phyloP scores from a whole-genome alignment of 495 filamentous ascomycete genomes.

The Apiosordaria backusii region DNA sequence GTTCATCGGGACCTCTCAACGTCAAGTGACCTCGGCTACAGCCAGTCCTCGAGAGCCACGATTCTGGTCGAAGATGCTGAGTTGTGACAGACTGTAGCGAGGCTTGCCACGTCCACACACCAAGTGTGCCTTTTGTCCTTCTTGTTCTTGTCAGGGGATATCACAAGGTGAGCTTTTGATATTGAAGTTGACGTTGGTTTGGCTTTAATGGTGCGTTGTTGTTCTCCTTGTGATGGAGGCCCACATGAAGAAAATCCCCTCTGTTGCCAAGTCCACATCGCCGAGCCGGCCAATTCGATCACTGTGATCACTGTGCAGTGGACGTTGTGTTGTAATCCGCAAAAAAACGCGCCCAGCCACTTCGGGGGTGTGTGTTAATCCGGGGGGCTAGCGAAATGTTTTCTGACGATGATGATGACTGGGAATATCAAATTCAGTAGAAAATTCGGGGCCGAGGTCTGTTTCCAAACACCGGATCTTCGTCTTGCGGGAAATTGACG shows the following conservation, averaged over 20 bases:
- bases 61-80: background rate
- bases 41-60: slow-evolving; percentile 9
- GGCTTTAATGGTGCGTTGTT: background rate
- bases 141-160: background rate
- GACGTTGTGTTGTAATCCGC: background rate
- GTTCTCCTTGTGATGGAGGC: background rate
- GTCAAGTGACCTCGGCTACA: slow-evolving; percentile 5
- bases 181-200: background rate
- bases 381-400: background rate
- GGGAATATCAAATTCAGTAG: background rate
- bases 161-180: too few relatives aligned
- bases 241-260: slow-evolving; percentile 4
- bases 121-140: background rate
- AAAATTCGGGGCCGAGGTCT: background rate
- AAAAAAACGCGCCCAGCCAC: background rate
- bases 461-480: background rate
- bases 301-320: slow-evolving; percentile 2
- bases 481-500: background rate
- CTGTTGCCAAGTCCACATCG: slow-evolving; percentile 1
- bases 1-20: background rate
- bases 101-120: background rate
- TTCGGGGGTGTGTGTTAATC: background rate
- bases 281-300: slow-evolving; percentile 4
- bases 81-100: background rate
- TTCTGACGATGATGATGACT: background rate